Conservation (phyloP, 2,329 filamentous ascomycete genomes). For the Cordyceps fumosorosea region DNA sequence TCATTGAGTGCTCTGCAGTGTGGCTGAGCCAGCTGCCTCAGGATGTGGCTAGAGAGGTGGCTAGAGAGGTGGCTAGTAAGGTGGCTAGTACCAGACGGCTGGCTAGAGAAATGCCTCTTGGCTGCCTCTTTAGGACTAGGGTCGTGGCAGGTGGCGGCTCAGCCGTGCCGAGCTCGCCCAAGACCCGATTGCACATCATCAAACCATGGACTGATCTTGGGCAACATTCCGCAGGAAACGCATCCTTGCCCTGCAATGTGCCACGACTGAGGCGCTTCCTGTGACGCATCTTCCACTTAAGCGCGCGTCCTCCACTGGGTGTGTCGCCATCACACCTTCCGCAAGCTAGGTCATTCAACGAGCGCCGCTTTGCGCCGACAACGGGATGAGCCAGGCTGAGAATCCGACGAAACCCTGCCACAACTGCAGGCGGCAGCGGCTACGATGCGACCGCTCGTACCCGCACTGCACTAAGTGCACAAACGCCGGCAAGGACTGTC, state of each 20-base stretch:
- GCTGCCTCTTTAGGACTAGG: slow-evolving; percentile 27
- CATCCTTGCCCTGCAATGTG: background rate
- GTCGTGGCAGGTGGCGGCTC: background rate
- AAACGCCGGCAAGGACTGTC: slow-evolving; percentile 41
- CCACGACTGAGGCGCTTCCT: background rate
- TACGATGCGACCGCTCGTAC: slow-evolving; percentile 46
- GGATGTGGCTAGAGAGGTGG: background rate
- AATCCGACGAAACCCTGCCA: slow-evolving; percentile 37
- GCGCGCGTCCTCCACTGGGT: background rate
- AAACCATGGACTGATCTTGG: background rate
- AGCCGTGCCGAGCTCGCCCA: background rate
- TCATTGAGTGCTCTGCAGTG: background rate
- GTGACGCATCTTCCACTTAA: slow-evolving; percentile 3
- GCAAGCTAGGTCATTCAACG: background rate
- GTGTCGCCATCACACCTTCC: background rate
- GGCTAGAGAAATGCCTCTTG: slow-evolving; percentile 21
- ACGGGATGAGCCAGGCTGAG: slow-evolving; percentile 13
- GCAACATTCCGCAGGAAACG: background rate
- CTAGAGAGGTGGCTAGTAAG: background rate
- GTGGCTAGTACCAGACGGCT: background rate
- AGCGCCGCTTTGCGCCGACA: no score
- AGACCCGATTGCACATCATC: background rate
- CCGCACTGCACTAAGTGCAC: slow-evolving; percentile 47
- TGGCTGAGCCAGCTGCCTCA: background rate
- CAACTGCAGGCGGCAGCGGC: slow-evolving; percentile 47